phyloP scores from a whole-genome alignment of 139 green algal species.

The Chloropicon primus region DNA sequence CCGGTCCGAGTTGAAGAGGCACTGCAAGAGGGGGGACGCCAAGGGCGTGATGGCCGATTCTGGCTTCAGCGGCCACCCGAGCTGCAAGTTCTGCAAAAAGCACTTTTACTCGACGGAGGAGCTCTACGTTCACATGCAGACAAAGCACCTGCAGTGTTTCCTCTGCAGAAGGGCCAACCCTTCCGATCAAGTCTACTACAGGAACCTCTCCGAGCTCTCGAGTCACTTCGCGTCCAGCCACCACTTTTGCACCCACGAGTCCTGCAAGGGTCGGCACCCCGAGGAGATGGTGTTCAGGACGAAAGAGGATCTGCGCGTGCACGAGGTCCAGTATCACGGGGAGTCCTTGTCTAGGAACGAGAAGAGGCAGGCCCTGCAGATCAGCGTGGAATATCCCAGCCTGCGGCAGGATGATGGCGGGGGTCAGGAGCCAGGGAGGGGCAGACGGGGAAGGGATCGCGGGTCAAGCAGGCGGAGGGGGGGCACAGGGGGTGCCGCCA shows the following conservation, averaged over 20 bases:
- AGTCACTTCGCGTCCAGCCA: not conserved
- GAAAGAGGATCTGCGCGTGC: not conserved
- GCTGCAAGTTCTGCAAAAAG: constrained; percentile 41
- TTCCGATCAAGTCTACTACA: constrained; percentile 74
- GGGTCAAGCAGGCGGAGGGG: too few relatives aligned
- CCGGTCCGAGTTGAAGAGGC: constrained; percentile 50
- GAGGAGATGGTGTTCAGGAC: not conserved
- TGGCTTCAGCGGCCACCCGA: constrained; percentile 78
- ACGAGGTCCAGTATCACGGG: not conserved
- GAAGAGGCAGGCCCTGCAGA: not conserved
- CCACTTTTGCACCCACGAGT: not conserved
- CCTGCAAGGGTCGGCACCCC: not conserved
- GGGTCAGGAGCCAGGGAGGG: not conserved
- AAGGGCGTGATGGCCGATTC: constrained; percentile 52
- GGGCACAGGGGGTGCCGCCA: too few relatives aligned
- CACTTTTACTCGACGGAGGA: constrained; percentile 79
- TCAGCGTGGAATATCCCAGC: not conserved
- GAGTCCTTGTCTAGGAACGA: not conserved
- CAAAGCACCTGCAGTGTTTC: constrained; percentile 75
- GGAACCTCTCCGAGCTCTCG: constrained; percentile 61
- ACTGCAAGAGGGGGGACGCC: constrained; percentile 57
- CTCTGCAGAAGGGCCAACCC: constrained; percentile 52
- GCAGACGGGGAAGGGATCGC: too few relatives aligned
- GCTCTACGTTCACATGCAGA: constrained; percentile 85
- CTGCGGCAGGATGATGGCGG: not conserved